Evolutionary conservation across 805 yeast genomes (phyloP), one percentile per base, ranked within the genome.

Genomic region (Kuraishia capsulata): DNA sequence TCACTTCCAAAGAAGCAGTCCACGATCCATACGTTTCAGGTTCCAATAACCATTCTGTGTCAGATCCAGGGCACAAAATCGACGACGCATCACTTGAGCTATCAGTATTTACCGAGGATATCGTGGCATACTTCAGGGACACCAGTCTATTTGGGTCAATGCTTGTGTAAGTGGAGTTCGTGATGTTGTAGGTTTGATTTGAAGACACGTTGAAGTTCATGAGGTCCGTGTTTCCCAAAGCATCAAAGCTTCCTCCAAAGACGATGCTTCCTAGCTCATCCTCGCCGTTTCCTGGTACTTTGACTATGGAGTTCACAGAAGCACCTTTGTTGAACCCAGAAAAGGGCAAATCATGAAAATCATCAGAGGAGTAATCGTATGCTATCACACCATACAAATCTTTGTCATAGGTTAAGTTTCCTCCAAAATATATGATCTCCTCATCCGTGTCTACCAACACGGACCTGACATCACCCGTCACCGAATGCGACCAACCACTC

Each of bases 191-290:
- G 17, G 23, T 34, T 5, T 42, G 42, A n/a, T 40, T 40, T 13
- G 59, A 44, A 2, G 46, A 40, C 11, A 34, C 45, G 17, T 62
- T 66, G 45, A 62, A 67, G 18, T 40, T 39, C 30, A 71, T 63
- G 31, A 73, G 61, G 24, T 65, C 59, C 4, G 56, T 49, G 39
- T 77, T 59, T 5, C 85, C 86, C 32, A 87, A 60, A 8, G 81
- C 72, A 40, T 64, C 51, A 53, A 92, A 88, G 3, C 60, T 42
- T 10, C 98, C 98, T 2, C 92, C 90, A 61, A 88, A 90, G 10
- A 92, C 53, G 5, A 92, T 65, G 29, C 73, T 77, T 30, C 56
- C 56, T 29, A 65, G 64, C 33, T 54, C 57, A 30, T 59, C 58
- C 35, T 58, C 59, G n/a, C n/a, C n/a, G n/a, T n/a, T n/a, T 25